Evolutionary conservation across 345 rosid species (phyloP), one percentile per base, ranked within the genome.

Genomic region (Triadica sebifera): DNA sequence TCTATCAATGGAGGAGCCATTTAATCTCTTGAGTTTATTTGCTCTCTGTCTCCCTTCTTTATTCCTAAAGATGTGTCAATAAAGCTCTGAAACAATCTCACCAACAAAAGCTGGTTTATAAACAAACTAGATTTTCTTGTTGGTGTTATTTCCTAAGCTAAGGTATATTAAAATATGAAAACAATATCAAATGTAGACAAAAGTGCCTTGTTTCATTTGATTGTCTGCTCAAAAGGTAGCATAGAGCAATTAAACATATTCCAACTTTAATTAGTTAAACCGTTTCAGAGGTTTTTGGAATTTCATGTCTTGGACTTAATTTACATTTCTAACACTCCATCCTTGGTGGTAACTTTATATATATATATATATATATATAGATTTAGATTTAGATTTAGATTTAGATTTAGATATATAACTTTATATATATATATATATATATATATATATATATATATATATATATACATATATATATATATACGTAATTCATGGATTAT

Each of bases 81-180:
- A 29, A 74, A 15, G 83, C 83, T 50, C 75, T 86, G 88, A 78
- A n/a, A 79, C 22, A 76, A 78, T 77, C 62, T 25, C 34, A 39
- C 74, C 74, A 24, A 64, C 25, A 59, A 9, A 37, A 37, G 65
- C 12, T 55, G 37, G 45, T 24, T 55, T 81, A 58, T 74, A 78
- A 65, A 74, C 67, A 59, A 0, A 15, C 4, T 1, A 2, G n/a
- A 0, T 39, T 61, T 52, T 65, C 68, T 73, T 65, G 68, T 65
- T 57, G 17, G 8, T 45, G 72, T 5, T 3, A 16, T 3, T 38
- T 20, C 20, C 71, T 25, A 45, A 58, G 37, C 20, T 0, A 34
- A 61, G 3, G 12, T 59, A 51, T 51, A 51, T 51, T 3, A 51
- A 12, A 51, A n/a, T n/a, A n/a, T n/a, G n/a, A n/a, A n/a, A n/a